Base-by-base conservation (phyloP, 352 stramenopile species). In the Globisporangium nagaii region DNA sequence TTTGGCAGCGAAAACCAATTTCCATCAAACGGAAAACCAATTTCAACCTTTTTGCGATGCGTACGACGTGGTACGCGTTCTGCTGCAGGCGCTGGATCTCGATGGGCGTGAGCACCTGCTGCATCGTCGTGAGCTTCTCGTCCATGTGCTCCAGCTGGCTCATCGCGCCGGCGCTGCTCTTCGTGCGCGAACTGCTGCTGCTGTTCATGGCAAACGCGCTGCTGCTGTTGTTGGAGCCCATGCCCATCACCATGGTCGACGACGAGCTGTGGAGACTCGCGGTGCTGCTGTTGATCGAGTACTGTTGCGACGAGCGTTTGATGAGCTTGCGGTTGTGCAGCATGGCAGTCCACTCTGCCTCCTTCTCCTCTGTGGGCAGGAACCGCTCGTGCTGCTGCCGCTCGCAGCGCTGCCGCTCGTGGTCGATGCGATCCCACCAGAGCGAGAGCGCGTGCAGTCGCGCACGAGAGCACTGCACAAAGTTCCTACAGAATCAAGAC, bases 91-190 rank as follows among this genome's bases (percentile, higher is more conserved):
- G 77, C 57, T 89, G 77, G 37, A 90, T 63, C 68, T 93, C 79
- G 28, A 93, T 79, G 4, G 82, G 79, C 8, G 79, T 88, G 28
- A 90, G 60, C 51, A 90, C 72, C 54, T 86, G 80, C 66, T 90
- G 82, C 82, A 89, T 89, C 9, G 45, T 78, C 15, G 66, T 70
- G 30, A 90, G 57, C 32, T 81, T 75, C 41, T 84, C 75, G 44
- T 87, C 65, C 63, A 90, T 84, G 43, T 74, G 64, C 30, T 68
- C 70, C 4, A 89, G 41, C 24, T 77, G 49, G 30, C 65, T 56
- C 11, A 76, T 49, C 1, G 72, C 68, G 9, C 42, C 31, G 52
- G 17, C n/a, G n/a, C 13, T 36, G 42, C 43, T 36, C 37, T 43
- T 43, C n/a, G 4, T 27, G n/a, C n/a, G 37, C 19, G n/a, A 27